Conservation (phyloP, 2,329 filamentous ascomycete species). For the Neoarthrinium moseri region DNA sequence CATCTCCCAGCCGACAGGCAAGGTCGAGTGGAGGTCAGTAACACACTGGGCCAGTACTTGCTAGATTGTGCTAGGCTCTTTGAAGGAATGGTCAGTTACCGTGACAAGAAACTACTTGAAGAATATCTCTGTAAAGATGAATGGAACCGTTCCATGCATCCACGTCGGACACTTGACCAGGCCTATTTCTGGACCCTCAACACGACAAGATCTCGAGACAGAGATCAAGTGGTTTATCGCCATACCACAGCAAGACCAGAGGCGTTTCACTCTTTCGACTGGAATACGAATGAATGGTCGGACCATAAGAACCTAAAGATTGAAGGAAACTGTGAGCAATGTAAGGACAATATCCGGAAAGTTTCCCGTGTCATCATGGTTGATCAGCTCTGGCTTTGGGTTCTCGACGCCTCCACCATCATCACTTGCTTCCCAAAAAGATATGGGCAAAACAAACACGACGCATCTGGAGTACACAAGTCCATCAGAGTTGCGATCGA, state of each 20-base stretch:
- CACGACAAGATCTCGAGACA: conserved; percentile 37
- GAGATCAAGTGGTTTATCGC: conserved; percentile 41
- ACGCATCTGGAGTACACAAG: conserved; percentile 38
- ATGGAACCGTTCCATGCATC: conserved; percentile 36
- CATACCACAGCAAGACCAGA: conserved; percentile 24
- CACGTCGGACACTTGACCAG: conserved; percentile 45
- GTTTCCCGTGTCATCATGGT: conserved; percentile 36
- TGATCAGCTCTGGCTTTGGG: conserved; percentile 44
- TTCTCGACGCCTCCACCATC: conserved; percentile 35
- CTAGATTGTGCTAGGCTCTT: conserved; percentile 13
- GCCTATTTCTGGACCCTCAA: conserved; percentile 40
- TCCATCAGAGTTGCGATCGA: conserved; percentile 29
- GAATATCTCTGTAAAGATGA: conserved; percentile 31
- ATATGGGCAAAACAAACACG: conserved; percentile 39
- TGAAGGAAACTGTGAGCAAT: conserved; percentile 11
- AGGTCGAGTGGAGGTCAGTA: too few species aligned
- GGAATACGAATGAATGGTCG: background rate
- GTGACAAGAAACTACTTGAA: conserved; percentile 32
- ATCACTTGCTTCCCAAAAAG: conserved; percentile 40
- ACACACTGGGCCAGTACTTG: conserved; percentile 1
- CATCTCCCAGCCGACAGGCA: too few species aligned
- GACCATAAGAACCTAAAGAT: conserved; percentile 10
- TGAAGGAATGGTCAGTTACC: conserved; percentile 34
- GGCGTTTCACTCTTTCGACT: conserved; percentile 20
- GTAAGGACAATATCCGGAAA: conserved; percentile 16